Evolutionary conservation across 2,329 filamentous ascomycete species (phyloP), one percentile per base, ranked within the genome.

Genomic region (Chaetomiaceae sp.): DNA sequence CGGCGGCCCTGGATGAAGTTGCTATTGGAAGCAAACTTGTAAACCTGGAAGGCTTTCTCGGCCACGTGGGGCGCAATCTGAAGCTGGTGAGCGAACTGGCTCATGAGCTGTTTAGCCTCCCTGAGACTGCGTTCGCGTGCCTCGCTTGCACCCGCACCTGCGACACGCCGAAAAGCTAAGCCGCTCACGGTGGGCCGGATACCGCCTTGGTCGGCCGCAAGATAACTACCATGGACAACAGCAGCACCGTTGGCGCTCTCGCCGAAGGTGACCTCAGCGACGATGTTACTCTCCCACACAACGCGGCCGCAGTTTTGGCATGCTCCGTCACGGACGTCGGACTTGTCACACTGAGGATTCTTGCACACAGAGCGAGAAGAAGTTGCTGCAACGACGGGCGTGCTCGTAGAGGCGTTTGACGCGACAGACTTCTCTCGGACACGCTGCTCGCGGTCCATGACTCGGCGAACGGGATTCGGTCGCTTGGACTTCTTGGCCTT

Each of bases 201-300:
- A 64, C 89, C 85, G 21, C 88, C 89, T 66, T 96, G 90, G 67
- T 91, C 89, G 54, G 90, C 88, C 49, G 84, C 86, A 56, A 99
- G 84, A 66, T 86, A 95, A 58, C 86, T 91, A 67, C 94, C 94
- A 68, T 96, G 90, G 16, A 96, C 90, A 46, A 95, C 81, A 48
- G 92, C 91, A 44, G 89, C 90, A 64, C 94, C 94, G 30, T 83
- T 85, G 0, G 89, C 83, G 25, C 84, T 87, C 73, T 99, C 92
- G 59, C 90, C 90, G 65, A 97, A 99, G 20, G 86, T 86, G 57
- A 97, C 82, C 69, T 99, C 94, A 44, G 90, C 82, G 54, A 96
- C 91, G 58, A 97, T 96, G 65, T 95, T 90, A 66, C 84, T 85
- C 66, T 95, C 87, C 62, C 88, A 86, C 51, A 92, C 82, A 60